Conservation (phyloP, 2,329 filamentous ascomycete genomes). For the Trichoderma sp. region DNA sequence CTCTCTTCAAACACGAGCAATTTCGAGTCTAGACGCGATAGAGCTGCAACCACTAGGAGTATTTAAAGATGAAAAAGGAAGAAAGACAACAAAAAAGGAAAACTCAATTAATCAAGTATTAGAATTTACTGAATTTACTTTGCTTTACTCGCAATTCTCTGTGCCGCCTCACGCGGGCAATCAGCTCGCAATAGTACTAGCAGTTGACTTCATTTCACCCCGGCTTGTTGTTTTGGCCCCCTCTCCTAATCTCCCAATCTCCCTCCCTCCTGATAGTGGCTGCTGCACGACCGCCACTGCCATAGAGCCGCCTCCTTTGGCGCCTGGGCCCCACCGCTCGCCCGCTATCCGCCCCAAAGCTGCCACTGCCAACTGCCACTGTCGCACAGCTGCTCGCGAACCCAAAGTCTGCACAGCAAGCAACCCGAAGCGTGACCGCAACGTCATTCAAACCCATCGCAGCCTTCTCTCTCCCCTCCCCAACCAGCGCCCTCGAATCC, state of each 20-base stretch:
- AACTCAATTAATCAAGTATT: not conserved
- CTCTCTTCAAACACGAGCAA: conserved; percentile 6
- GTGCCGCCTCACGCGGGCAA: not conserved
- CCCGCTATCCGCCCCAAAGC: conserved; percentile 10
- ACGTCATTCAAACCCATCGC: conserved; percentile 36
- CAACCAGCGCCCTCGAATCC: not conserved
- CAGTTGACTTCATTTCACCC: not conserved
- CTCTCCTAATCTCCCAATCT: conserved; percentile 3
- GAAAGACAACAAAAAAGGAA: not conserved
- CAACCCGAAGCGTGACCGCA: conserved; percentile 35
- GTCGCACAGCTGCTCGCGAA: conserved; percentile 32
- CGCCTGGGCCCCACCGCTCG: conserved; percentile 11
- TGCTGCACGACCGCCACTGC: not conserved
- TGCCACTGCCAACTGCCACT: conserved; percentile 25
- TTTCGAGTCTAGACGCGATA: conserved; percentile 5
- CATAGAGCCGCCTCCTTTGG: conserved; percentile 12
- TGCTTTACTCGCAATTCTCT: not conserved
- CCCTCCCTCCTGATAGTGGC: not conserved
- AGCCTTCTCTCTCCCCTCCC: conserved; percentile 27
- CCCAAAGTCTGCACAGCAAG: conserved; percentile 4
- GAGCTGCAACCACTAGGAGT: not conserved
- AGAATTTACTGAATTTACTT: not conserved
- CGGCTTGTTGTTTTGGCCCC: conserved; percentile 3
- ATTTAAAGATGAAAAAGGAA: not conserved
- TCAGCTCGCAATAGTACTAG: not conserved